phyloP scores from a whole-genome alignment of 2,329 filamentous ascomycete genomes.

The Magnaporthiopsis incrustans region DNA sequence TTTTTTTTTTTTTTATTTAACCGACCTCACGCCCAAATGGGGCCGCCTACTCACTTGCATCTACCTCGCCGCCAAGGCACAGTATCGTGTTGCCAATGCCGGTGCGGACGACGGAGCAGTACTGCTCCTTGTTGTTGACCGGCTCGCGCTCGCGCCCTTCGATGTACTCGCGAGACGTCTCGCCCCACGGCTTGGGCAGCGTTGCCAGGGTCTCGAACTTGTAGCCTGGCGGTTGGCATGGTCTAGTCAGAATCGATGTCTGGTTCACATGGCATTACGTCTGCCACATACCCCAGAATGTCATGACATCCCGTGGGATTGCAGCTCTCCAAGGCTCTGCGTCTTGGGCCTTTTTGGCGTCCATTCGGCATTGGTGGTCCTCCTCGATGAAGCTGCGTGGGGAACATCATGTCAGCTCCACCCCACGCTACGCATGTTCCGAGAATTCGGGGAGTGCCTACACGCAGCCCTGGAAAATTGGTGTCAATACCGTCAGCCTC shows the following conservation, averaged over 20 bases:
- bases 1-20: background rate
- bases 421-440: background rate
- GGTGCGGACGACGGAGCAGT: constrained; percentile 88
- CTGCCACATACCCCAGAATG: constrained; percentile 69
- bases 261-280: no score
- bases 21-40: no score
- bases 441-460: constrained; percentile 24
- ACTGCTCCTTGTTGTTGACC: constrained; percentile 88
- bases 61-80: constrained; percentile 87
- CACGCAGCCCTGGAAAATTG: constrained; percentile 43
- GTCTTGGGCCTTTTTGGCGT: constrained; percentile 45
- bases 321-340: constrained; percentile 29
- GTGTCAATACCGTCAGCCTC: background rate
- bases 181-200: constrained; percentile 65
- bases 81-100: constrained; percentile 69
- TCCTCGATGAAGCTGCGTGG: constrained; percentile 81
- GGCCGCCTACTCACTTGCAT: constrained; percentile 54
- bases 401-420: background rate
- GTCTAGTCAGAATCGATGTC: background rate
- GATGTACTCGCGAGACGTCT: constrained; percentile 67
- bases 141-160: constrained; percentile 62
- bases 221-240: constrained; percentile 54
- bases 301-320: constrained; percentile 70
- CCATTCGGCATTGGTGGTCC: constrained; percentile 65
- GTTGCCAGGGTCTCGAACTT: constrained; percentile 90